Evolutionary conservation across 1,284 basidiomycete genomes (phyloP).

Genomic region (Moesziomyces parantarcticus): DNA sequence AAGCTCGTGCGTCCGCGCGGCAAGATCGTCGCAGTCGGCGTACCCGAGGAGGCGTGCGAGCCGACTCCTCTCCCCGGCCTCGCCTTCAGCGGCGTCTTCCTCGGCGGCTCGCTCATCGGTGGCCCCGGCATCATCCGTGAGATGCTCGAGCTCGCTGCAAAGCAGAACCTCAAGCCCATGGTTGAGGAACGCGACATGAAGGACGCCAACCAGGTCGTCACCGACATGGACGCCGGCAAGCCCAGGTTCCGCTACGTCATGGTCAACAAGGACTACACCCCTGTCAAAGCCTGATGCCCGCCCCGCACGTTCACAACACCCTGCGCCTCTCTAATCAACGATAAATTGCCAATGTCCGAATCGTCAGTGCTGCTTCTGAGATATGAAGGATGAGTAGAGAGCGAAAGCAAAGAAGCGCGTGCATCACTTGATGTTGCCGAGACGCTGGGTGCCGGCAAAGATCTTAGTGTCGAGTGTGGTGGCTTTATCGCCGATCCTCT

Average conservation of each 20-base stretch:
- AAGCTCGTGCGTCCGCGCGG: constrained; percentile 69
- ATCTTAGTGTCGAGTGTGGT: constrained; percentile 63
- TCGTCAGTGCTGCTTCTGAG: too few relatives aligned
- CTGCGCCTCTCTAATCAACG: neutral
- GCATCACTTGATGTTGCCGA: constrained; percentile 58
- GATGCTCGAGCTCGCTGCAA: constrained; percentile 55
- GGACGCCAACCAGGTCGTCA: constrained; percentile 55
- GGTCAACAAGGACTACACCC: constrained; percentile 67
- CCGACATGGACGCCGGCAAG: constrained; percentile 57
- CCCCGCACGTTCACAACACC: neutral
- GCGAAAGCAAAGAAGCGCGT: neutral
- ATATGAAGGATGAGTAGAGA: neutral
- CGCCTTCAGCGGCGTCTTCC: constrained; percentile 50
- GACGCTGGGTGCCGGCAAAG: constrained; percentile 61
- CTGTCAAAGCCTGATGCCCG: constrained; percentile 22
- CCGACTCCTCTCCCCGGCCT: constrained; percentile 53
- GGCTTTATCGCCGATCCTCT: constrained; percentile 63
- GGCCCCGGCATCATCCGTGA: constrained; percentile 66
- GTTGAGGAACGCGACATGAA: constrained; percentile 55
- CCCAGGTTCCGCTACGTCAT: constrained; percentile 70
- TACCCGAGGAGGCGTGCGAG: constrained; percentile 63
- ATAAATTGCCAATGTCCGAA: neutral
- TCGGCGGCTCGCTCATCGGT: constrained; percentile 61
- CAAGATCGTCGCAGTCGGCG: constrained; percentile 69
- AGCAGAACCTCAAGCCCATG: constrained; percentile 55